A percentile compares a stretch with the other conserved stretches of the same genome.
phyloP scores from a whole-genome alignment of 2,329 filamentous ascomycete species.

The Aspergillus tubingensis region DNA sequence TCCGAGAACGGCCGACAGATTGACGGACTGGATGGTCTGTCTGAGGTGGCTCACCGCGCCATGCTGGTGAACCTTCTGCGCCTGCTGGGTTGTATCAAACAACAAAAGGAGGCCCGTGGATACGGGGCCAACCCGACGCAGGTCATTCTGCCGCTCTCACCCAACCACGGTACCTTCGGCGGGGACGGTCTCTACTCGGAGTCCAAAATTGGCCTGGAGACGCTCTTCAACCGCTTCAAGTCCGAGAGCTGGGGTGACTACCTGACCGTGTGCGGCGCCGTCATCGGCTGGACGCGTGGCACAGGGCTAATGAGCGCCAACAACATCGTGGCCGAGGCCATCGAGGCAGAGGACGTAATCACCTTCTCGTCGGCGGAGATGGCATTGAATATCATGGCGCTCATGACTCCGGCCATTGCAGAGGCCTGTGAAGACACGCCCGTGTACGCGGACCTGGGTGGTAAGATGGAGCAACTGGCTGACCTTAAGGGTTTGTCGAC shows the following conservation, averaged over 20 bases:
- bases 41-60: conserved; percentile 7
- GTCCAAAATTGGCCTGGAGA: conserved; percentile 9
- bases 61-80: conserved; percentile 10
- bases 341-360: neutral
- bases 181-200: conserved; percentile 12
- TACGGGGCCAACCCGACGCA: conserved; percentile 8
- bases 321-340: conserved; percentile 8
- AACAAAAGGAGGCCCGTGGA: neutral
- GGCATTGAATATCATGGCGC: neutral
- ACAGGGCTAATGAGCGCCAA: conserved; percentile 11
- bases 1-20: conserved; percentile 7
- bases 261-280: conserved; percentile 8
- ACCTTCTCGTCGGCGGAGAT: conserved; percentile 10
- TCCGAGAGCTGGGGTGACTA: conserved; percentile 10
- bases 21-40: conserved; percentile 2
- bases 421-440: conserved; percentile 4
- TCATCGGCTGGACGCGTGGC: conserved; percentile 9
- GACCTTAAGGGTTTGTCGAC: neutral
- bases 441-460: conserved; percentile 8
- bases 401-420: neutral
- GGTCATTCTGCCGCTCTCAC: conserved; percentile 9
- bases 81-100: conserved; percentile 1
- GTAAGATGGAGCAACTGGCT: conserved; percentile 1
- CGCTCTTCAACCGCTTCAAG: conserved; percentile 7
- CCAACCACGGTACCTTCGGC: conserved; percentile 10